Base-by-base conservation (phyloP, 257 asterid genomes). In the Solanum virginianum region DNA sequence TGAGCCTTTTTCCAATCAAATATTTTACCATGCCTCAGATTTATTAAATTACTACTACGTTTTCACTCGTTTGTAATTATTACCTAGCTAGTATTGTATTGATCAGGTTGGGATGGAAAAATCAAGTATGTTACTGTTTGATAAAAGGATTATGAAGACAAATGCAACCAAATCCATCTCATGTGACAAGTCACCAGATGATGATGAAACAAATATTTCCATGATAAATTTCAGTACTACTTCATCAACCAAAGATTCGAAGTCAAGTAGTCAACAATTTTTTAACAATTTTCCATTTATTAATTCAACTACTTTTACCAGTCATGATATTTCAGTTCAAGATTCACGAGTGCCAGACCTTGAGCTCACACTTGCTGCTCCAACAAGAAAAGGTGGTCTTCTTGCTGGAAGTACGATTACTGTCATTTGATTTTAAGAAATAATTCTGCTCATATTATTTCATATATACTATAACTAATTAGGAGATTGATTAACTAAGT, bases 301-400 rank as follows among this genome's bases (percentile, higher is more conserved):
- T 8, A 77, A 51, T 77, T 77, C 47, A 77, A 51, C 5, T 24
- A 24, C 26, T 41, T 41, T 71, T 71, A 71, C 54, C 4, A 39
- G 63, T 51, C 16, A 77, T 77, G 14, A 51, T 6, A 51, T 77
- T 51, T 77, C 63, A 77, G 13, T 22, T 54, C 81, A 53, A 83
- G 63, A 49, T 45, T 77, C 85, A 36, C 8, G 56, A 36, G 24
- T 60, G 16, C 89, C 85, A 29, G 81, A 87, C 32, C 75, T 87
- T 2, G 89, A 87, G 71, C 85, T 87, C 10, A 80, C 87, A 26
- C 89, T 87, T 84, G 89, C 86, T 7, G 80, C n/a, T 69, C 83
- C 89, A 26, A 72, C 53, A 10, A 80, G 65, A 80, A 41, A 83
- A 56, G 14, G 57, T 59, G 59, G 29, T 18, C 69, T 45, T 65